Percentiles rank a stretch among this genome's conserved stretches.
Conservation (phyloP, 202 grass and related monocot species). For the Carex arenaria region DNA sequence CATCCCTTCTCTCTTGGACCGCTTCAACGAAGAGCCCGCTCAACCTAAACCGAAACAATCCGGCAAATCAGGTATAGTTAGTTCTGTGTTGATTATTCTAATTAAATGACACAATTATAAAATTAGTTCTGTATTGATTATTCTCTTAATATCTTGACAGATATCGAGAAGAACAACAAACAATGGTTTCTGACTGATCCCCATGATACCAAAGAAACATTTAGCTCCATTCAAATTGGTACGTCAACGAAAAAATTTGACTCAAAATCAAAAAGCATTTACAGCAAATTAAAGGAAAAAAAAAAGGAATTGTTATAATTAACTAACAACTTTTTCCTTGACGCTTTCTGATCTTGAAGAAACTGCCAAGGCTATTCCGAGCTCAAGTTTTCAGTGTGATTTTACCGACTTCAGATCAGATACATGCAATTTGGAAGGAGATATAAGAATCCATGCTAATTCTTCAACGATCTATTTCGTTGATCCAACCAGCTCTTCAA, state of each 20-base stretch:
- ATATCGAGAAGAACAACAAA: neutral
- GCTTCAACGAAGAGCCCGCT: neutral
- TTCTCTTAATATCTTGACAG: conserved; percentile 13
- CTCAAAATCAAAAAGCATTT: neutral
- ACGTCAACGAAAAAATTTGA: neutral
- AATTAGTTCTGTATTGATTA: neutral
- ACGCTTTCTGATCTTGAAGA: neutral
- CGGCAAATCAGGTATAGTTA: neutral
- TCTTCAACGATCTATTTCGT: conserved; percentile 33
- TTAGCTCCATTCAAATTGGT: conserved; percentile 1
- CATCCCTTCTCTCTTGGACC: conserved; percentile 8
- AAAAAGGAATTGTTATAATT: neutral
- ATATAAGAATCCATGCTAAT: conserved; percentile 61
- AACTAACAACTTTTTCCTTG: neutral
- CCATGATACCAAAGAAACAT: neutral
- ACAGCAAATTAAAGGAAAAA: neutral
- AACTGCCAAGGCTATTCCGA: neutral
- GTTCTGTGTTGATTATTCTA: neutral
- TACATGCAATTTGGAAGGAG: conserved; percentile 60
- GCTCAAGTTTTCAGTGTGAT: conserved; percentile 35
- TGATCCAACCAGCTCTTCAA: neutral
- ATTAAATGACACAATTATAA: neutral
- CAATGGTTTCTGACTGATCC: conserved; percentile 7
- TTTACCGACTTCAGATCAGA: conserved; percentile 51
- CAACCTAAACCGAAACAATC: neutral